Evolutionary conservation across 148 eudicot genomes (phyloP), one percentile per base, ranked within the genome.

Genomic region (Cornus suecica): DNA sequence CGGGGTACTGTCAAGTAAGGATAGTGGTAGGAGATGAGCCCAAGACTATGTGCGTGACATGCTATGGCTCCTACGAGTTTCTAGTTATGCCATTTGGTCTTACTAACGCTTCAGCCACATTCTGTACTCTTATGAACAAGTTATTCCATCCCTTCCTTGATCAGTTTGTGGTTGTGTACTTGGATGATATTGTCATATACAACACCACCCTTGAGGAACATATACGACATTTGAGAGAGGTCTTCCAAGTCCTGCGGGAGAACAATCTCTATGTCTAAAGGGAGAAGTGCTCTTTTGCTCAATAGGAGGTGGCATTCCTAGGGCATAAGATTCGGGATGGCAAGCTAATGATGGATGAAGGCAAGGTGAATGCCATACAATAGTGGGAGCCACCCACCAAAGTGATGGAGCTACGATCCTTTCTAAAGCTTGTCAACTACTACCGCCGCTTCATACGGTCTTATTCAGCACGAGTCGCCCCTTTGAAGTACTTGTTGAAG

Each of bases 151-250:
- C 25, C 15, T 70, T 23, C 61, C 22, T 65, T 6, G 45, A 64
- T 24, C 60, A 7, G 29, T 75, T 75, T 52, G 78, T 75, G 1
- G 69, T 51, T 24, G 41, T 51, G 0, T 75, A 66, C 24, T 31
- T 27, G 23, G 65, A 75, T 27, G 72, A 75, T 28, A 45, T 75
- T 2, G 16, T 75, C 1, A 8, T 77, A 2, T 77, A 77, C 45
- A 70, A n/a, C 52, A 32, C 37, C 37, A 5, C 37, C 37, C 2
- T 32, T 32, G 37, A 32, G 37, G 37, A 2, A 5, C 37, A 32
- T 32, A 5, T 10, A 28, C 14, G 56, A 18, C 79, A 68, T 24
- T 22, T 66, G 34, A 8, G 25, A 22, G 14, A 16, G 7, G 45
- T 75, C 20, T 75, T 75, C 65, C 32, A 67, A 23, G 20, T 54